A percentile compares a stretch with the other conserved stretches of the same genome.
Conservation (phyloP, 352 stramenopile species). For the Pythium phragmiticola region DNA sequence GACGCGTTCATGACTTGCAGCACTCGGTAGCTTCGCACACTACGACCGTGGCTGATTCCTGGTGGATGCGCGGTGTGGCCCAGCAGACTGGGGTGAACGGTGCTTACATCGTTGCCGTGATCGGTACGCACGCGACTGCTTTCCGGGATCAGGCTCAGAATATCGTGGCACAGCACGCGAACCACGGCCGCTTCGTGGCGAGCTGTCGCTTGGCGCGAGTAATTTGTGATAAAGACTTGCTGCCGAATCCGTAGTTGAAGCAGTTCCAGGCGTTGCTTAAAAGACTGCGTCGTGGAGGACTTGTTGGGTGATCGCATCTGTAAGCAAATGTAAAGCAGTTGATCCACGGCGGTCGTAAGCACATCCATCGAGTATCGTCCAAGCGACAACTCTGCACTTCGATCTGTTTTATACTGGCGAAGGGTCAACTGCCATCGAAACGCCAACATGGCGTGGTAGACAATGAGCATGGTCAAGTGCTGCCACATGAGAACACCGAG, state of each 20-base stretch:
- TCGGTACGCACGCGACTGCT: not conserved
- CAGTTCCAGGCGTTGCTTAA: not conserved
- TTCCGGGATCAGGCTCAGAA: constrained; percentile 15
- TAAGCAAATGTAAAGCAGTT: constrained; percentile 15
- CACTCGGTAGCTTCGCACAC: constrained; percentile 6
- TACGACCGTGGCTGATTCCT: constrained; percentile 10
- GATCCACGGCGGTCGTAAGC: constrained; percentile 22
- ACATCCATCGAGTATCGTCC: constrained; percentile 20
- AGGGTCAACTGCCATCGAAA: constrained; percentile 27
- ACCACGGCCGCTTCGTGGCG: constrained; percentile 15
- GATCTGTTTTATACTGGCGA: constrained; percentile 9
- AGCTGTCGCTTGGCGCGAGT: constrained; percentile 11
- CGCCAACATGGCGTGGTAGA: constrained; percentile 41
- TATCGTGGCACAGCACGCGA: constrained; percentile 14
- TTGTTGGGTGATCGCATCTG: constrained; percentile 9
- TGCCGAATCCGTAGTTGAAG: constrained; percentile 10
- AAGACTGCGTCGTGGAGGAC: not conserved
- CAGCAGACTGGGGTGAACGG: not conserved
- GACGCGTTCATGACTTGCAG: constrained; percentile 1
- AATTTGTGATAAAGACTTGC: constrained; percentile 21
- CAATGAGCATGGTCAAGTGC: constrained; percentile 36
- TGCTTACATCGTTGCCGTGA: not conserved
- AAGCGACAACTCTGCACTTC: not conserved
- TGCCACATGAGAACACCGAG: constrained; percentile 24
- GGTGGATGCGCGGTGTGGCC: not conserved